Evolutionary conservation across 148 eudicot species (phyloP), one percentile per base, ranked within the genome.

Genomic region (Polygonum aviculare): DNA sequence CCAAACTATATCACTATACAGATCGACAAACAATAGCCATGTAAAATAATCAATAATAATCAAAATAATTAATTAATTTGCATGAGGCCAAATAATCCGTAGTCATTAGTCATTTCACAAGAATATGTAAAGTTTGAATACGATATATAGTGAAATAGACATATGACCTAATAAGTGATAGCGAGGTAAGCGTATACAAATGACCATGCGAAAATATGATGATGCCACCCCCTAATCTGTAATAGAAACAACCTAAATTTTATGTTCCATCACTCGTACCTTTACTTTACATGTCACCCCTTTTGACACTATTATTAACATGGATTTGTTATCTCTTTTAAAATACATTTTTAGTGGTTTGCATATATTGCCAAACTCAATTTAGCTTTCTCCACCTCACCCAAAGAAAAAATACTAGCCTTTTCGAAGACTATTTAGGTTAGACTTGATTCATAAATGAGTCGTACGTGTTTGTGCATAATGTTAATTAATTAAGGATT

Each of bases 201-300:
- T 35, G n/a, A 36, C 21, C 45, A 67, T 67, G 44, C 72, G 45
- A 67, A 35, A 38, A 67, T 67, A 12, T 36, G 72, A 35, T 67
- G 72, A 67, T 38, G 72, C 44, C 72, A 67, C 21, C 16, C 14
- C 16, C 72, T 26, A 67, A 67, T 67, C 72, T 67, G 2, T 33
- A 67, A 67, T 67, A 67, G 72, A 67, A 67, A 2, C 38, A 67
- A 67, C 72, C 72, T 67, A 67, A 67, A 67, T 35, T 67, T 67
- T 67, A 41, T 67, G 72, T 67, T 35, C 72, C 72, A 67, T 67
- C 45, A 67, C 9, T 36, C 3, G 31, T 26, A 26, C 31, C 31
- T 26, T 26, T 26, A 26, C 72, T 67, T 67, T 67, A 4, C 72
- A 67, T 12, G n/a, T 67, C 72, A 67, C 3, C 40, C 12, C 35